Evolutionary conservation across 192 early-diverging fungal species (phyloP).

Genomic region (Podila epigama): DNA sequence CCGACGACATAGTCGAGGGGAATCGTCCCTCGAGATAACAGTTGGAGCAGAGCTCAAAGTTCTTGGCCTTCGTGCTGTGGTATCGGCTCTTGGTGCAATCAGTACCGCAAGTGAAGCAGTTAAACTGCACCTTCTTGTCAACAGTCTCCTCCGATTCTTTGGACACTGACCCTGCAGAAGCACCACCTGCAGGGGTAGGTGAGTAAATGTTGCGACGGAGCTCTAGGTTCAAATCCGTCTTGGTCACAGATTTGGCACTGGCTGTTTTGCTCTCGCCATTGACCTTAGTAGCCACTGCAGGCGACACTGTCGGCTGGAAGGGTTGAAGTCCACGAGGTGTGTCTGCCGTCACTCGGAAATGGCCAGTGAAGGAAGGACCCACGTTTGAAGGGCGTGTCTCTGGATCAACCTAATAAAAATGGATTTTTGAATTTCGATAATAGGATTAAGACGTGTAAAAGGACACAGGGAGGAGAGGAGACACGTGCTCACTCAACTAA

Average conservation of each 20-base stretch:
- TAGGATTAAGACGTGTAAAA: neutral
- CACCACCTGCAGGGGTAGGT: slow-evolving; percentile 18
- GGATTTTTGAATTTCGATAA: neutral
- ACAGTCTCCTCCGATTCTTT: slow-evolving; percentile 51
- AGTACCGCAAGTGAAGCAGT: slow-evolving; percentile 86
- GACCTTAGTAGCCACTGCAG: slow-evolving; percentile 38
- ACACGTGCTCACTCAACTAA: neutral
- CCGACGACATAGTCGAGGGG: slow-evolving; percentile 78
- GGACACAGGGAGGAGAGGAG: neutral
- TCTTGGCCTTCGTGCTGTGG: slow-evolving; percentile 76
- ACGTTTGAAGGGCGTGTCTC: slow-evolving; percentile 88
- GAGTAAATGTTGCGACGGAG: slow-evolving; percentile 56
- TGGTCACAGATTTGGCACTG: slow-evolving; percentile 4
- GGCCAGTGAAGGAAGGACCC: slow-evolving; percentile 94
- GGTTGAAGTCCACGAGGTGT: slow-evolving; percentile 88
- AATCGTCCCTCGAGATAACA: slow-evolving; percentile 95
- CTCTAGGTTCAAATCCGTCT: slow-evolving; percentile 56
- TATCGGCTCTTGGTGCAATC: slow-evolving; percentile 84
- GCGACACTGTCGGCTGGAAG: slow-evolving; percentile 70
- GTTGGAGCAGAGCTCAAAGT: slow-evolving; percentile 82
- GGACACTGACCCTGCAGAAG: too few relatives aligned
- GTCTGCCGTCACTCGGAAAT: slow-evolving; percentile 95
- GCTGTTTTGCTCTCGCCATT: slow-evolving; percentile 20
- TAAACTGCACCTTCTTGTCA: slow-evolving; percentile 50
- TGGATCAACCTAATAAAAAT: slow-evolving; percentile 77